phyloP scores from a whole-genome alignment of 2,329 filamentous ascomycete species.

The Colletotrichum destructivum region DNA sequence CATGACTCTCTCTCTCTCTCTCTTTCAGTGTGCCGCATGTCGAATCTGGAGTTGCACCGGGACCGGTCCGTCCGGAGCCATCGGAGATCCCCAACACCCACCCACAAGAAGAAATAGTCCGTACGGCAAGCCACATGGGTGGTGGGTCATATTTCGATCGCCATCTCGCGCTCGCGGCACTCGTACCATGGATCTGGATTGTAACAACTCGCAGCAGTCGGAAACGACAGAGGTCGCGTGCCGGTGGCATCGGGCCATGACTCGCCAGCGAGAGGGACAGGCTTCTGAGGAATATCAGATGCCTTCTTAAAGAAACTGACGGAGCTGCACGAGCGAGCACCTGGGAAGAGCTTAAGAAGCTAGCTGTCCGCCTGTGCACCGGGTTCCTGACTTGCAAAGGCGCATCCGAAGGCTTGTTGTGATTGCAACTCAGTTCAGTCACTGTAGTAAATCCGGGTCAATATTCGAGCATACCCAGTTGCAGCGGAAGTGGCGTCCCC shows the following conservation, averaged over 20 bases:
- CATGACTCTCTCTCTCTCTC: neutral
- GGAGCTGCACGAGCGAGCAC: too few relatives aligned
- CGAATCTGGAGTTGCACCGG: constrained; percentile 1
- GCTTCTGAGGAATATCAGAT: neutral
- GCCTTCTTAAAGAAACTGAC: neutral
- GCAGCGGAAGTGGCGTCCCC: too few relatives aligned
- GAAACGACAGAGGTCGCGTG: neutral
- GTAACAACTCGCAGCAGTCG: neutral
- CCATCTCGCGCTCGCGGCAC: too few relatives aligned
- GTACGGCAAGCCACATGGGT: neutral
- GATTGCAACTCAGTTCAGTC: neutral
- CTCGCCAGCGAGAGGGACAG: neutral
- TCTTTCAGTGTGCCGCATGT: neutral
- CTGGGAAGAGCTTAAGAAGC: constrained; percentile 10
- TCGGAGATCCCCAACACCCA: constrained; percentile 35
- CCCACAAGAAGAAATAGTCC: neutral
- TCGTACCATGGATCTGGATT: neutral
- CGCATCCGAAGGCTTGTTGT: neutral
- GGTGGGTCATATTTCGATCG: too few relatives aligned
- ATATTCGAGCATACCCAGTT: neutral
- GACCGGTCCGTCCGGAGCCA: neutral
- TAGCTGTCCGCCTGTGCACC: neutral
- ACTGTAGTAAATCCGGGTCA: neutral
- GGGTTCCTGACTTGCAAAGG: neutral
- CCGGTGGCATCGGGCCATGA: neutral